Conservation (phyloP, 768 basidiomycete species). For the Kwoniella newhampshirensis region DNA sequence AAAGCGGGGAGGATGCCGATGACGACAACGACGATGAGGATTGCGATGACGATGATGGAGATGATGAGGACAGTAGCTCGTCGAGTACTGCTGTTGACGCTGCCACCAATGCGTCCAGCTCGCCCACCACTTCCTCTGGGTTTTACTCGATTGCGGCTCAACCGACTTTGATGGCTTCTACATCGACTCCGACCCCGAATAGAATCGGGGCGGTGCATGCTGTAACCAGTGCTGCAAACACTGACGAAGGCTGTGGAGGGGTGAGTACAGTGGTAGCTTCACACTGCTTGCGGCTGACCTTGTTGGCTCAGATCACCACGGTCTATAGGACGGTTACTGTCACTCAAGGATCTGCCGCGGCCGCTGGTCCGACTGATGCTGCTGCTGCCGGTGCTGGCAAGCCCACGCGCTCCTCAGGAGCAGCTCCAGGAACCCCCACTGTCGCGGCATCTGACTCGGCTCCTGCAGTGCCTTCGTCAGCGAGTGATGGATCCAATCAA, state of each 20-base stretch:
- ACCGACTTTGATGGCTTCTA: neutral
- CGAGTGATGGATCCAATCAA: neutral
- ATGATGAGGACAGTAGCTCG: constrained; percentile 14
- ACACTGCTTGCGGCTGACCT: neutral
- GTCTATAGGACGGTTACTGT: constrained; percentile 34
- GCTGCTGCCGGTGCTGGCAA: constrained; percentile 9
- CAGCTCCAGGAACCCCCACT: no score
- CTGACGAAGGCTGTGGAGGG: constrained; percentile 22
- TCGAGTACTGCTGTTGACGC: neutral
- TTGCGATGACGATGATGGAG: constrained; percentile 21
- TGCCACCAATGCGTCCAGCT: neutral
- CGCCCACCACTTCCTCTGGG: no score
- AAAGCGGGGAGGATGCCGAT: constrained; percentile 8
- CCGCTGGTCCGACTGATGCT: constrained; percentile 4
- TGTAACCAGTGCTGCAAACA: constrained; percentile 2
- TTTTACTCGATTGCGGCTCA: neutral
- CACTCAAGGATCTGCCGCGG: constrained; percentile 13
- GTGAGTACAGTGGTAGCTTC: constrained; percentile 18
- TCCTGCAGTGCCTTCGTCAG: neutral
- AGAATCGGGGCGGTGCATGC: constrained; percentile 13
- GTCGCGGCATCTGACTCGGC: neutral
- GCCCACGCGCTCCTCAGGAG: neutral
- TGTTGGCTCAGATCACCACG: constrained; percentile 22
- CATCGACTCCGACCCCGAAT: constrained; percentile 2
- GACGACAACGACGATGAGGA: constrained; percentile 17